phyloP scores from a whole-genome alignment of 2,329 filamentous ascomycete species.

The Didymella pomorum region DNA sequence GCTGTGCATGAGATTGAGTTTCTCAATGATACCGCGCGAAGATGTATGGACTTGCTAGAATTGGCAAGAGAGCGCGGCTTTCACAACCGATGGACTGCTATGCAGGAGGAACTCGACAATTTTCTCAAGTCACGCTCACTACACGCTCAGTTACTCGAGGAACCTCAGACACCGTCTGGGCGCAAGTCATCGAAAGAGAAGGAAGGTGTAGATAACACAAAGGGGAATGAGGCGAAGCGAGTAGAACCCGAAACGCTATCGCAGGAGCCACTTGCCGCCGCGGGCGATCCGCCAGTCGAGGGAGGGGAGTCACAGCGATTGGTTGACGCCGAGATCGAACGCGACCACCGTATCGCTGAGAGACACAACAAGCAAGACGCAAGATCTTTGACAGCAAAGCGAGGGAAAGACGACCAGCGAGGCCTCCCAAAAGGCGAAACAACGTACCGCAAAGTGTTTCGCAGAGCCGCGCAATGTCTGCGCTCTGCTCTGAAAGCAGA shows the following conservation, averaged over 20 bases:
- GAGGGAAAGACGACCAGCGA: background rate
- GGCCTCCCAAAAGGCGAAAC: background rate
- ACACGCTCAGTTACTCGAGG: constrained; percentile 1
- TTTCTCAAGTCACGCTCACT: constrained; percentile 11
- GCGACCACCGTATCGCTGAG: background rate
- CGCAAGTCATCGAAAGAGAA: background rate
- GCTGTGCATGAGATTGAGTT: constrained; percentile 10
- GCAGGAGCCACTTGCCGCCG: background rate
- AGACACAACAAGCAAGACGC: background rate
- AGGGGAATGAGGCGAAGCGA: background rate
- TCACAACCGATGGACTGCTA: constrained; percentile 10
- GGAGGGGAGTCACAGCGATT: constrained; percentile 9
- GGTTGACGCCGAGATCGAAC: background rate
- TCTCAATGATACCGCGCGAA: constrained; percentile 13
- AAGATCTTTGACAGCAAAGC: background rate
- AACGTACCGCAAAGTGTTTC: constrained; percentile 11
- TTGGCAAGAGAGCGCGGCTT: constrained; percentile 19
- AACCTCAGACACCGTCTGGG: constrained; percentile 1
- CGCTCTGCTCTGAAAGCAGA: constrained; percentile 22
- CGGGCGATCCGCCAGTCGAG: background rate
- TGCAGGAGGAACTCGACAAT: constrained; percentile 13
- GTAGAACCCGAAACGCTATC: background rate
- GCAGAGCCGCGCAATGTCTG: constrained; percentile 24
- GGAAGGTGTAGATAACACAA: background rate
- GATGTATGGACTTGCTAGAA: constrained; percentile 24